Base-by-base conservation (phyloP, 2,329 filamentous ascomycete species). In the Diaporthe citriasiana region DNA sequence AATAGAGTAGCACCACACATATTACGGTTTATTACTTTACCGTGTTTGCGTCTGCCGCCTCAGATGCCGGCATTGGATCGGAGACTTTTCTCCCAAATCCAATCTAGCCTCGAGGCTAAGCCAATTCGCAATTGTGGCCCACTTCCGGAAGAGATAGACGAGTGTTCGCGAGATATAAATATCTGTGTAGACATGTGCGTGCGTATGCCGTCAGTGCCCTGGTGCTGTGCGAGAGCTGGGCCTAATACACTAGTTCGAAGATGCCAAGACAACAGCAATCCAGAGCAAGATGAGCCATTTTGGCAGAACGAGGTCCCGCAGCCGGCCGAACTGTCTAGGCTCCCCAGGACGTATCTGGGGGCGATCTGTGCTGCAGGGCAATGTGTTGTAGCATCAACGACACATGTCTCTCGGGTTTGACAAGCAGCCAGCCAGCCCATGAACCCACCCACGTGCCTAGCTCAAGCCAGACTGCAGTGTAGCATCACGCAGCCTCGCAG, bases 1-100 rank as follows among this genome's bases (percentile, higher is more conserved):
- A 51, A 33, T 51, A 65, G 45, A 50, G 42, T 66, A 38, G 22
- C 47, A 50, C 27, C 47, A 51, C 63, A 68, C 33, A 53, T 53
- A 51, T 33, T 38, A 53, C 63, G 63, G 63, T 13, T 68, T 22
- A 53, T 38, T 53, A 53, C 47, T 53, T 15, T 68, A 53, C 63
- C 63, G 63, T 53, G 63, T 68, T 68, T 68, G 63, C 19, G 47
- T 68, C 40, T 68, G 47, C 63, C 63, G 47, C 63, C 33, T 38
- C 63, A 53, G 63, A 53, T 68, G 63, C 63, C 63, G 63, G 63
- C 45, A 53, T 53, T 68, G 13, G 63, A 53, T 68, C 63, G 63
- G 63, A 68, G 63, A 68, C 63, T 68, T 53, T 68, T 59, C 38
- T 53, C 45, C 63, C 45, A 53, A 40, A 40, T 27, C 19, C n/a